Evolutionary conservation across 768 basidiomycete species (phyloP), one percentile per base, ranked within the genome.

Genomic region (Psilocybe tampanensis): DNA sequence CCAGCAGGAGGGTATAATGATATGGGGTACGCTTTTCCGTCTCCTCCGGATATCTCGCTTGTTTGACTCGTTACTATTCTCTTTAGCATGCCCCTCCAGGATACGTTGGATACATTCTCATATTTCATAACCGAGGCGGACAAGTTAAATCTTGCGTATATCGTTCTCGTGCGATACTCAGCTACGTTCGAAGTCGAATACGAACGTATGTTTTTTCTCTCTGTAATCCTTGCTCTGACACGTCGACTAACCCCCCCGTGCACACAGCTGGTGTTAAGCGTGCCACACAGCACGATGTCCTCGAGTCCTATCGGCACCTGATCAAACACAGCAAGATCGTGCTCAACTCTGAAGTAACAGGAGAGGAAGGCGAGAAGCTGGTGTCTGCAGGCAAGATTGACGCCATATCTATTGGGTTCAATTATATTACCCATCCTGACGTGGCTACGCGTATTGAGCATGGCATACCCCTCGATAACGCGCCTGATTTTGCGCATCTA

Each of bases 1-100:
- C 81, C 80, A 13, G 70, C 64, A 26, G 77, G 76, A 23, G 76
- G 76, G 8, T 76, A 75, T 60, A 81, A 81, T 55, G 81, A 80
- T 57, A 64, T 79, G 22, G 75, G 76, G 75, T 75, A 54, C 6
- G 64, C 32, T 15, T 32, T 19, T 42, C 18, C 49, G 26, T 12
- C 29, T 29, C 9, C 29, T 29, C 29, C 8, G 9, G 23, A 17
- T 18, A 6, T 21, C 8, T 13, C n/a, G 21, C 7, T 12, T 17
- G 24, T n/a, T n/a, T n/a, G n/a, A n/a, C n/a, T n/a, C n/a, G n/a
- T n/a, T n/a, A n/a, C n/a, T n/a, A n/a, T n/a, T n/a, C n/a, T n/a
- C 29, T 9, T 8, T 23, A 56, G 55, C 2, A 56, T 56, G 47
- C 55, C 55, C 11, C 47, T 56, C 23, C 47, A 50, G 22, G 55